phyloP scores from a whole-genome alignment of 2,329 filamentous ascomycete species.

The Diplodia seriata region DNA sequence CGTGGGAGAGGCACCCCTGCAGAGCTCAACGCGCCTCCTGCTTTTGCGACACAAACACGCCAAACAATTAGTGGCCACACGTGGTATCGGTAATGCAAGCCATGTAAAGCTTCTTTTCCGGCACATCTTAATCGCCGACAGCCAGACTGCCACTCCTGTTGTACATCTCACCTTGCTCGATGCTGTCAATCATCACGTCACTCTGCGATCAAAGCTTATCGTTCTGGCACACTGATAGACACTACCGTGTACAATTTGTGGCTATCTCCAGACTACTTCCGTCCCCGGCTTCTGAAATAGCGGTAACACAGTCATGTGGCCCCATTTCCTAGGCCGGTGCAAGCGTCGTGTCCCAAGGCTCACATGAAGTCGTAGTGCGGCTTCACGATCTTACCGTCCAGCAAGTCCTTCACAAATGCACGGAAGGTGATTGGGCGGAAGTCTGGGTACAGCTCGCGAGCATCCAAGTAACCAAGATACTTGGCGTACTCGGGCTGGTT shows the following conservation, averaged over 20 bases:
- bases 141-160: background rate
- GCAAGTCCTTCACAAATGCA: slow-evolving; percentile 5
- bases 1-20: background rate
- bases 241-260: background rate
- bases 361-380: background rate
- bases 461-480: slow-evolving; percentile 62
- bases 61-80: background rate
- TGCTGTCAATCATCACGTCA: background rate
- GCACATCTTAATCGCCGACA: background rate
- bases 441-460: slow-evolving; percentile 62
- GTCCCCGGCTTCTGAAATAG: background rate
- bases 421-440: slow-evolving; percentile 40
- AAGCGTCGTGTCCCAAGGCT: background rate
- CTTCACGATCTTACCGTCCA: slow-evolving; percentile 9
- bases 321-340: background rate
- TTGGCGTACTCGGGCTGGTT: slow-evolving; percentile 61
- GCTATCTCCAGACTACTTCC: background rate
- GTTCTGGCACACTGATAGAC: background rate
- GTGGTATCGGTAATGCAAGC: background rate
- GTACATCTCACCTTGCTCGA: background rate
- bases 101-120: background rate
- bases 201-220: background rate
- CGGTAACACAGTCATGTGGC: background rate
- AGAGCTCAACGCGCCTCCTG: background rate
- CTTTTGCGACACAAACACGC: background rate